Percentiles rank a stretch among this genome's conserved stretches.
phyloP scores from a whole-genome alignment of 805 yeast species.

The Candida hungchunana region DNA sequence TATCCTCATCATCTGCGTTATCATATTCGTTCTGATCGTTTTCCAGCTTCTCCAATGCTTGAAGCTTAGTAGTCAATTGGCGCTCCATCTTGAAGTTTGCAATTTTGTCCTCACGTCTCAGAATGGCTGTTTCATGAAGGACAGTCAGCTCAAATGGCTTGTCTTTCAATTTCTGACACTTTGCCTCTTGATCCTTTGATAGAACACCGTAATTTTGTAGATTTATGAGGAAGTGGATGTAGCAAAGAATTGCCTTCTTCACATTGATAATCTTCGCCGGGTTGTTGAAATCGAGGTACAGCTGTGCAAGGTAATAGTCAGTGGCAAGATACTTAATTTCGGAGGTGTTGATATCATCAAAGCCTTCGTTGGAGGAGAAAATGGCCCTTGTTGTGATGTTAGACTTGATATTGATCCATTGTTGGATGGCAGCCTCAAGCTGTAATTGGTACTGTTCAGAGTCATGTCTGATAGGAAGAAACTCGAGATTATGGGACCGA shows the following conservation, averaged over 20 bases:
- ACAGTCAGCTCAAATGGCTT: constrained; percentile 32
- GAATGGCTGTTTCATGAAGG: constrained; percentile 34
- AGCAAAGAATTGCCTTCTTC: constrained; percentile 39
- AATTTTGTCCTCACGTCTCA: constrained; percentile 67
- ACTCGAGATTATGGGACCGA: constrained; percentile 2
- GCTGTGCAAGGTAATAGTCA: constrained; percentile 53
- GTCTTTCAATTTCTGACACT: constrained; percentile 31
- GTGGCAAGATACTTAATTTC: constrained; percentile 57
- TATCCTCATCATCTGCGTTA: constrained; percentile 58
- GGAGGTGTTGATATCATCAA: constrained; percentile 64
- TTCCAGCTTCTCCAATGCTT: constrained; percentile 34
- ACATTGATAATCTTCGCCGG: constrained; percentile 33
- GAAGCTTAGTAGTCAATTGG: constrained; percentile 42
- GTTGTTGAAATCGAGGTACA: constrained; percentile 24
- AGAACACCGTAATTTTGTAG: constrained; percentile 44
- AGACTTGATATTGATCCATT: constrained; percentile 40
- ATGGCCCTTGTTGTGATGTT: constrained; percentile 46
- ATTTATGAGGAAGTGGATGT: constrained; percentile 42
- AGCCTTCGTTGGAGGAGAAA: constrained; percentile 66
- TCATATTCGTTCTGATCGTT: constrained; percentile 29
- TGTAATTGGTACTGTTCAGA: constrained; percentile 37
- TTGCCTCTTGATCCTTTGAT: constrained; percentile 32
- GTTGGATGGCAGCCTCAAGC: constrained; percentile 35
- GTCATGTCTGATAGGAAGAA: constrained; percentile 35
- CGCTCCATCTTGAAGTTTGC: constrained; percentile 60